Evolutionary conservation across 2,329 filamentous ascomycete genomes (phyloP).

Genomic region (Verticillium dahliae): DNA sequence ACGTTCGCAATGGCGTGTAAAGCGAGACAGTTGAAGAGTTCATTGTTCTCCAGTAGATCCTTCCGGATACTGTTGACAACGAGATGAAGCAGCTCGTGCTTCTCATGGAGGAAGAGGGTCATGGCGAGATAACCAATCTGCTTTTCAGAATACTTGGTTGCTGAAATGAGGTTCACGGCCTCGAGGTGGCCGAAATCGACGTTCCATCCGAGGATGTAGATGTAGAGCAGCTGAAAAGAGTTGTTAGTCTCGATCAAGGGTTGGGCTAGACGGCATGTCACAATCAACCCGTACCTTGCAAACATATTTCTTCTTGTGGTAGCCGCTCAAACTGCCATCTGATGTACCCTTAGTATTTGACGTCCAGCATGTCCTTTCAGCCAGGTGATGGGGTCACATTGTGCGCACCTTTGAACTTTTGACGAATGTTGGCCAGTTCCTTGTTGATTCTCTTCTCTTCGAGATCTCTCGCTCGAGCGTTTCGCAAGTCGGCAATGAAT

Average conservation of each 20-base stretch:
- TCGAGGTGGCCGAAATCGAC: constrained; percentile 98
- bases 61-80: constrained; percentile 99
- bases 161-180: constrained; percentile 94
- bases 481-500: constrained; percentile 94
- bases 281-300: constrained; percentile 64
- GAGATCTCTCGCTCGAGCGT: constrained; percentile 87
- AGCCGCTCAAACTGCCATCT: constrained; percentile 87
- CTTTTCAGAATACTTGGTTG: constrained; percentile 97
- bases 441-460: constrained; percentile 99
- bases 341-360: constrained; percentile 18
- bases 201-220: constrained; percentile 98
- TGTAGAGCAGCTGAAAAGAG: constrained; percentile 68
- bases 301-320: constrained; percentile 99
- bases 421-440: constrained; percentile 94
- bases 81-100: constrained; percentile 90
- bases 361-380: not conserved
- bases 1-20: constrained; percentile 98
- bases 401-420: constrained; percentile 81
- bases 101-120: constrained; percentile 92
- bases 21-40: constrained; percentile 94
- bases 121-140: constrained; percentile 98
- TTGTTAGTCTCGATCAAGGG: not conserved
- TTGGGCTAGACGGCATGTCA: constrained; percentile 1
- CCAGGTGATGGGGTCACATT: not conserved
- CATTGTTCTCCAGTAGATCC: constrained; percentile 88